These are phyloP conservation scores for Phytophthora aleatoria DNA, from an alignment of 352 stramenopile species.

Conservation along the genomic window DNA sequence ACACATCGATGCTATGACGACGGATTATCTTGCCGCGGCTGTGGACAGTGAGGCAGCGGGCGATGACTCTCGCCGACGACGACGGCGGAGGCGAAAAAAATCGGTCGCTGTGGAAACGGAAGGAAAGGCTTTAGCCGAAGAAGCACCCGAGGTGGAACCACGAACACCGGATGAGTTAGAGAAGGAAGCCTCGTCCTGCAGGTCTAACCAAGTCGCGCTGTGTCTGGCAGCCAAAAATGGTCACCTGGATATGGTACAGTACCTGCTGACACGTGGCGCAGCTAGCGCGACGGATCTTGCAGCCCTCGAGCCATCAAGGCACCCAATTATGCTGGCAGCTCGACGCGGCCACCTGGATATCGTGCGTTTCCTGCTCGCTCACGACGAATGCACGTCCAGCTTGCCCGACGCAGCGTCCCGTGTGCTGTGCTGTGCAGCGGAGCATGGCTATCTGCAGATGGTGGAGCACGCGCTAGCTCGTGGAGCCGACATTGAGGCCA, in stretches of 20 bases:
- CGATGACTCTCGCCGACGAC: constrained; percentile 16
- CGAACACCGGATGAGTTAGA: constrained; percentile 29
- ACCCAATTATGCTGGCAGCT: constrained; percentile 52
- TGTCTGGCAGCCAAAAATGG: constrained; percentile 58
- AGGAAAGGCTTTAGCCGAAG: constrained; percentile 10
- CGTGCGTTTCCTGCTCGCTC: constrained; percentile 46
- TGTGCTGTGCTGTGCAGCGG: constrained; percentile 49
- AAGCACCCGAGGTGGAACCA: constrained; percentile 18
- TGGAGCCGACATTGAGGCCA: constrained; percentile 43
- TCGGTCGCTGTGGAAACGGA: constrained; percentile 28
- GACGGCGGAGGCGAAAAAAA: constrained; percentile 30
- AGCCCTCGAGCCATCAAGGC: constrained; percentile 32
- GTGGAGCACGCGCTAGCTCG: constrained; percentile 52
- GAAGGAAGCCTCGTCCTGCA: constrained; percentile 26
- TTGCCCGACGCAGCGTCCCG: constrained; percentile 44
- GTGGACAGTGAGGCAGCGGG: constrained; percentile 9
- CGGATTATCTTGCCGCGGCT: constrained; percentile 47
- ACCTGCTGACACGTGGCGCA: constrained; percentile 33
- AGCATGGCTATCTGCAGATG: constrained; percentile 58
- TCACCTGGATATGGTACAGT: constrained; percentile 60
- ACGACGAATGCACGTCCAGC: constrained; percentile 39
- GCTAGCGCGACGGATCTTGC: constrained; percentile 29
- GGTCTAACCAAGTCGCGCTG: constrained; percentile 43
- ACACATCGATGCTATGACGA: constrained; percentile 64
- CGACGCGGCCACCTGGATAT: constrained; percentile 52